Percentiles rank a stretch among this genome's conserved stretches.
These are phyloP conservation scores for Citrus reticulata DNA, from an alignment of 345 rosid genomes.

Conservation along the genomic window DNA sequence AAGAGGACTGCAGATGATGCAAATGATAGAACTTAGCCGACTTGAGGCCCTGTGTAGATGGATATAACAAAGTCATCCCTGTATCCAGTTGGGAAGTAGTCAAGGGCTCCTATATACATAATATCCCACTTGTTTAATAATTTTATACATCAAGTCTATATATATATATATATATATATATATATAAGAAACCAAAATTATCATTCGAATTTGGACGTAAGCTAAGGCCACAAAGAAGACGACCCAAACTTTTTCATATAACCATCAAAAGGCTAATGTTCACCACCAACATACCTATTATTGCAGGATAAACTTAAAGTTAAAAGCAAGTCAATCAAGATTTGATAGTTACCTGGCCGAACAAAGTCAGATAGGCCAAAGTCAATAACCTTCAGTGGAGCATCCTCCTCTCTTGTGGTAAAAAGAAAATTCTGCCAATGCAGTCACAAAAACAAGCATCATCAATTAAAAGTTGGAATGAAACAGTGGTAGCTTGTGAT, in stretches of 20 bases:
- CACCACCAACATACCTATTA: too few relatives aligned
- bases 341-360: conserved; percentile 55
- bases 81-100: neutral
- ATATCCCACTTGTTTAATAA: neutral
- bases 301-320: neutral
- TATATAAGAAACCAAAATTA: neutral
- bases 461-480: neutral
- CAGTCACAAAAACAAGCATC: conserved; percentile 9
- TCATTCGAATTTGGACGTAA: neutral
- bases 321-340: neutral
- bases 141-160: neutral
- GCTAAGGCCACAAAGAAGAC: neutral
- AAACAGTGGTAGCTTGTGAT: neutral
- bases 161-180: neutral
- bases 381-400: conserved; percentile 87
- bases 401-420: conserved; percentile 68
- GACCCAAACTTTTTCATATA: neutral
- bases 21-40: neutral
- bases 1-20: neutral
- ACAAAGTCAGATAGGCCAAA: conserved; percentile 89
- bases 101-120: neutral
- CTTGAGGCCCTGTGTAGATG: neutral
- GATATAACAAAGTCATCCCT: neutral
- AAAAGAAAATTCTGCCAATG: conserved; percentile 81
- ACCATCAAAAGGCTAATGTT: neutral